These are phyloP conservation scores for Pyricularia grisea DNA, from an alignment of 2,329 filamentous ascomycete species.

Conservation along the genomic window DNA sequence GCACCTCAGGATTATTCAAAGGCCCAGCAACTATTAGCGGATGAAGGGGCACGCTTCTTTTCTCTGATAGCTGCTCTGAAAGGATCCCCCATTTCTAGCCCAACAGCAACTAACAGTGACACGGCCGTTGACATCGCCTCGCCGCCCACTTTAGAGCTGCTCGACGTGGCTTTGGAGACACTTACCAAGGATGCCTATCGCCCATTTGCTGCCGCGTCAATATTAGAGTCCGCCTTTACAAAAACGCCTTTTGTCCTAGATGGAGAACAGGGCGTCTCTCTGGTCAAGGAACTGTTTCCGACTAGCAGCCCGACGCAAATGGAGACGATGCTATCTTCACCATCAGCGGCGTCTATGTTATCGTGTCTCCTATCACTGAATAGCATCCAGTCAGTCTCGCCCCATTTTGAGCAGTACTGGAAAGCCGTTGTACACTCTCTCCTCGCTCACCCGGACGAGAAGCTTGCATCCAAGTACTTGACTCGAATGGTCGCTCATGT, in stretches of 20 bases:
- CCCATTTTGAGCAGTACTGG: conserved; percentile 33
- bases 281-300: conserved; percentile 33
- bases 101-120: conserved; percentile 3
- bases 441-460: conserved; percentile 21
- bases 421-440: conserved; percentile 30
- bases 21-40: conserved; percentile 61
- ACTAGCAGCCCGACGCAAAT: conserved; percentile 46
- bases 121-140: conserved; percentile 18
- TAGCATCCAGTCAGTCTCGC: conserved; percentile 25
- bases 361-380: conserved; percentile 52
- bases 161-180: conserved; percentile 27
- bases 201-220: conserved; percentile 43
- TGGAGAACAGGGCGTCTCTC: conserved; percentile 15
- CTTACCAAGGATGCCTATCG: conserved; percentile 44
- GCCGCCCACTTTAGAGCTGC: conserved; percentile 20
- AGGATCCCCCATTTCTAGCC: not conserved
- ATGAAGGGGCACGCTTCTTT: conserved; percentile 61
- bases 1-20: conserved; percentile 66
- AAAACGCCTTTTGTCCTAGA: conserved; percentile 32
- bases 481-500: conserved; percentile 36
- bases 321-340: conserved; percentile 52
- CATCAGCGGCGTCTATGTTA: conserved; percentile 58
- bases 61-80: conserved; percentile 39
- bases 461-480: conserved; percentile 24
- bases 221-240: conserved; percentile 31